Conservation (phyloP, 2,329 filamentous ascomycete species). For the Colletotrichum scovillei region DNA sequence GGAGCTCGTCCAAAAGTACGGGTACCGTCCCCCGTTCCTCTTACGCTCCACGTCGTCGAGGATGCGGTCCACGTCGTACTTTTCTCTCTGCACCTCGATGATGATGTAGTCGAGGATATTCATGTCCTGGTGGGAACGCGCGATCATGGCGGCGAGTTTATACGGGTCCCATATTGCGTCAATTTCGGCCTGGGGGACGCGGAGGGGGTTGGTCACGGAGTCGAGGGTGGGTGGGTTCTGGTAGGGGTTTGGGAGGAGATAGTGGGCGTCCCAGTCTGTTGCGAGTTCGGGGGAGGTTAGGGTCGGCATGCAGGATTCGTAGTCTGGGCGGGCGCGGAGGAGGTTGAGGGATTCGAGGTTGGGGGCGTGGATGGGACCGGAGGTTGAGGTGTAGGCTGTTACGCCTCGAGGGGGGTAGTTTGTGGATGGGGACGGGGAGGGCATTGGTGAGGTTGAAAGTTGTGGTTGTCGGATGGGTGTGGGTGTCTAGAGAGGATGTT, state of each 20-base stretch:
- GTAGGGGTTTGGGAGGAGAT: background rate
- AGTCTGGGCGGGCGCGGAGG: conserved; percentile 1
- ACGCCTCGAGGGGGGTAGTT: background rate
- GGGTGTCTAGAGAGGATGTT: background rate
- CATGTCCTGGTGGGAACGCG: conserved; percentile 67
- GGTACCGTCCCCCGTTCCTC: conserved; percentile 74
- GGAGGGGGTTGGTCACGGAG: background rate
- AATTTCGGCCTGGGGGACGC: conserved; percentile 60
- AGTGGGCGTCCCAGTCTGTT: background rate
- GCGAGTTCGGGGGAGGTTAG: background rate
- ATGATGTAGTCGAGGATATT: conserved; percentile 89
- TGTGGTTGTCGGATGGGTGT: no score
- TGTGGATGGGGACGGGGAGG: no score
- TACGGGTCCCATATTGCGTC: conserved; percentile 50
- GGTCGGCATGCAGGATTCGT: conserved; percentile 13
- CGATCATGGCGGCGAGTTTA: conserved; percentile 33
- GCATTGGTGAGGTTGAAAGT: no score
- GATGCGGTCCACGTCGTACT: conserved; percentile 54
- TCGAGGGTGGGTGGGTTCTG: background rate
- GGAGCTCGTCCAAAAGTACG: background rate
- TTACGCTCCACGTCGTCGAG: conserved; percentile 78
- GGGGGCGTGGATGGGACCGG: background rate
- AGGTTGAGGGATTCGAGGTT: background rate
- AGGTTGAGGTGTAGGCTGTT: background rate
- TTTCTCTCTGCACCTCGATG: conserved; percentile 41